Base-by-base conservation (phyloP, 495 filamentous ascomycete species). In the Penicillium goetzii region DNA sequence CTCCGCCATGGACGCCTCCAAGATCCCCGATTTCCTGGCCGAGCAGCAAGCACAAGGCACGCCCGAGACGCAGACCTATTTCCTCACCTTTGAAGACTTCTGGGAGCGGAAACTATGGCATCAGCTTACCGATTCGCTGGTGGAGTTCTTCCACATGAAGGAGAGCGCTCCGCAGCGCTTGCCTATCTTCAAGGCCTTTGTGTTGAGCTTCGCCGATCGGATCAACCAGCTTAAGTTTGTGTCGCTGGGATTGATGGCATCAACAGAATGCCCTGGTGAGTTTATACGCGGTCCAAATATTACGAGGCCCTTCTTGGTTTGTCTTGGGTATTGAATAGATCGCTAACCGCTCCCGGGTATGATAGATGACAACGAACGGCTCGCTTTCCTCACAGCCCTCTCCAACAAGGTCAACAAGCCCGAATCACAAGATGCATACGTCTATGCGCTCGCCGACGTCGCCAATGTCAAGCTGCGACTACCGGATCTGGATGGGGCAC, bases 21-120 rank as follows among this genome's bases (percentile, higher is more conserved):
- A 89, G 67, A 92, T 99, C 76, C 84, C 92, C 72, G 90, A 97
- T 78, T 94, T 97, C 82, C 89, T 99, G 60, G 85, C 84, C 60
- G 89, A 94, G 60, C 91, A 95, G 83, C 90, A 94, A 74, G 86
- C 89, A 70, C 78, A 84, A 74, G 90, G 93, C 71, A 92, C 93
- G 59, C 89, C 90, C 60, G 90, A 96, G 72, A 85, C 95, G 56
- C 94, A 97, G 76, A 84, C 88, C 69, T 85, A 89, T 69, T 92
- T 97, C 79, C 86, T 98, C 66, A 88, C 88, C 63, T 97, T 98
- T 65, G 95, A 99, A 85, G 92, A 97, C 75, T 91, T 85, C 76
- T 98, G 95, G 96, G 95, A 99, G 81, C 90, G 95, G 63, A 96
- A 96, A 80, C 85, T 99, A 79, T 99, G 95, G 95, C 96, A 99